These are phyloP conservation scores for Pelargonium citronellum DNA, from an alignment of 441 rosid species.

Conservation along the genomic window DNA sequence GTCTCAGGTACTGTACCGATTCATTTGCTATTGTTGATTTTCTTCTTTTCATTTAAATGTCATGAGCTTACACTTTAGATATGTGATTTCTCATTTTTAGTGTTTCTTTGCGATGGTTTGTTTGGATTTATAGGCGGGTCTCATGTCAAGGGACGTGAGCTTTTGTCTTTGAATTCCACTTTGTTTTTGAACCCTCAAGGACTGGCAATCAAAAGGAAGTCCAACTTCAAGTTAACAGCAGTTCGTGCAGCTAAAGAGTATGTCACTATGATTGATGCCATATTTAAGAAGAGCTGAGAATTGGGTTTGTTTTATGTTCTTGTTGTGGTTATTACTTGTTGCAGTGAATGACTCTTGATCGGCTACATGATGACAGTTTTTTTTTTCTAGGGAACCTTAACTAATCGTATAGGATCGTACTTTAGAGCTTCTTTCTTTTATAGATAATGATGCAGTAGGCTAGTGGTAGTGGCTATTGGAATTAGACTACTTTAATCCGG, in stretches of 20 bases:
- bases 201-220: constrained; percentile 37
- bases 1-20: constrained; percentile 36
- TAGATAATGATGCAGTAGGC: too few relatives aligned
- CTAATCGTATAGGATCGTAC: too few relatives aligned
- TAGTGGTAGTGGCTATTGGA: too few relatives aligned
- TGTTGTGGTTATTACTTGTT: too few relatives aligned
- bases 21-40: not conserved
- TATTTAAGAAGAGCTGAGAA: too few relatives aligned
- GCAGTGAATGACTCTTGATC: too few relatives aligned
- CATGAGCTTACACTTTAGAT: not conserved
- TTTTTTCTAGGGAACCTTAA: too few relatives aligned
- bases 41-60: not conserved
- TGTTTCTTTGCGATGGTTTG: not conserved
- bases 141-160: constrained; percentile 31
- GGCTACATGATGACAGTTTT: too few relatives aligned
- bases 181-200: constrained; percentile 31
- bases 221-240: constrained; percentile 30
- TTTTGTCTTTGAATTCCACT: constrained; percentile 36
- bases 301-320: too few relatives aligned
- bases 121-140: constrained; percentile 34
- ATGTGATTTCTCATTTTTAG: not conserved
- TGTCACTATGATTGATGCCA: constrained; percentile 5
- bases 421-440: too few relatives aligned
- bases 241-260: constrained; percentile 57
- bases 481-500: too few relatives aligned